Evolutionary conservation across 306 rosid genomes (phyloP), one percentile per base, ranked within the genome.

Genomic region (Cicer yamashitae): DNA sequence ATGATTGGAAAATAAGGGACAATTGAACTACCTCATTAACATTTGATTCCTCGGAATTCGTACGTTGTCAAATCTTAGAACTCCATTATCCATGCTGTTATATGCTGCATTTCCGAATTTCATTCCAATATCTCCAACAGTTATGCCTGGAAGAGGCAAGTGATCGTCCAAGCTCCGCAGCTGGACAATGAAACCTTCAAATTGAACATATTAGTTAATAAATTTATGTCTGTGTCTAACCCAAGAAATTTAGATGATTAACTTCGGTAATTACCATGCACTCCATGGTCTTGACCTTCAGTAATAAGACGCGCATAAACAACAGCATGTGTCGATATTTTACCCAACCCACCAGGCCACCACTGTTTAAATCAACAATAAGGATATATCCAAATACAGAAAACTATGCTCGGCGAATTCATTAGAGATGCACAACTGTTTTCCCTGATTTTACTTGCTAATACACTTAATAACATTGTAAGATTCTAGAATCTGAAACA

Each of bases 261-360:
- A 54, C 69, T 70, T 71, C 39, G 67, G 57, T 7, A 66, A 17
- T 82, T 94, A 94, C 99, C 99, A 57, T 92, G 86, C 75, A 94
- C 89, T 78, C 97, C 97, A 18, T 89, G 81, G 62, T 94, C 96
- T 77, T 75, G 80, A 37, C 96, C 92, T 46, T 92, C 84, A 30
- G 82, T 87, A 46, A 89, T 89, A 80, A 94, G 92, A 86, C 92
- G 96, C 10, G 99, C 97, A 86, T 86, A 94, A 66, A 88, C 86
- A 84, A 90, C 81, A 77, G 89, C 96, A 71, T 94, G 97, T 0
- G 97, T 94, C 6, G 99, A 88, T 51, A 83, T 77, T 84, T 94
- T 92, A 76, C 99, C 99, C 92, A 94, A 80, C 53, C 99, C 99
- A 79, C 97, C 99, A 78, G 99, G 99, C 99, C 99, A 94, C 99